A percentile compares a stretch with the other conserved stretches of the same genome.
phyloP scores from a whole-genome alignment of 257 asterid species.

The Salvia rosmarinus region DNA sequence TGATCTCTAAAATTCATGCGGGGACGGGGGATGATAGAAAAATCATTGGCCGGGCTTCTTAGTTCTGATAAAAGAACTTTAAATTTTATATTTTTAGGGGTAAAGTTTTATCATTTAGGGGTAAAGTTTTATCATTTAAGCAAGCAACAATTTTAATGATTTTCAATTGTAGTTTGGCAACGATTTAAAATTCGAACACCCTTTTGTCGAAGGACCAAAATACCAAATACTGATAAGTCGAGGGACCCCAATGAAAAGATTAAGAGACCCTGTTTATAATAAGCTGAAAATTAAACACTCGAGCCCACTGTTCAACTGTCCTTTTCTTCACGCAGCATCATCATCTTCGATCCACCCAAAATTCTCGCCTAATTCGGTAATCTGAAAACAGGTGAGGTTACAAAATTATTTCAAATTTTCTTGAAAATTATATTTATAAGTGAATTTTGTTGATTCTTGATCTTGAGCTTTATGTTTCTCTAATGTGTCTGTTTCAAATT shows the following conservation, averaged over 20 bases:
- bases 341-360: conserved; percentile 37
- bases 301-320: conserved; percentile 1
- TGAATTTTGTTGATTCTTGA: background rate
- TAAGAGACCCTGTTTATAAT: background rate
- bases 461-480: background rate
- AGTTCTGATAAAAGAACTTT: too few relatives aligned
- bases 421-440: background rate
- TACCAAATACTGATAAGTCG: background rate
- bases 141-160: too few relatives aligned
- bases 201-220: too few relatives aligned
- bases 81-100: too few relatives aligned
- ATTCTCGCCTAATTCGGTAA: conserved; percentile 25
- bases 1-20: too few relatives aligned
- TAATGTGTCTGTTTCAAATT: background rate
- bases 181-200: too few relatives aligned
- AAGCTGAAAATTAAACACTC: conserved; percentile 9
- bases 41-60: too few relatives aligned
- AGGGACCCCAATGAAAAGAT: conserved; percentile 17
- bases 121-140: too few relatives aligned
- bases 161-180: too few relatives aligned
- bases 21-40: too few relatives aligned
- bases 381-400: conserved; percentile 26
- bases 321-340: conserved; percentile 40
- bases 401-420: background rate
- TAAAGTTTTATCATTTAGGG: too few relatives aligned